Base-by-base conservation (phyloP, 441 rosid species). In the Erysimum cheiri region DNA sequence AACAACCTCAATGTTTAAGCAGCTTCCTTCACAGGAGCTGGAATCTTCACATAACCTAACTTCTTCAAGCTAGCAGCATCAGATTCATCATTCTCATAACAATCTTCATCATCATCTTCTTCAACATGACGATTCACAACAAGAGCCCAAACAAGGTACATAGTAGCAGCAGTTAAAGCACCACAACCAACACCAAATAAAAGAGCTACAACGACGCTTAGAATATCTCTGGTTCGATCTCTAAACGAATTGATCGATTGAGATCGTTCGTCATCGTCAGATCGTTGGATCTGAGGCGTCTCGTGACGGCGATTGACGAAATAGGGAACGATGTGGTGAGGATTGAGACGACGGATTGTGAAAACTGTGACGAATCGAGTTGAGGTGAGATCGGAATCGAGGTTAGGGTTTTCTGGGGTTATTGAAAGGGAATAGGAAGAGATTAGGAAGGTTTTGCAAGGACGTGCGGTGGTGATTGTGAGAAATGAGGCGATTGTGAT, bases 141-240 rank as follows among this genome's bases (percentile, higher is more conserved):
- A 17, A 94, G 76, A 33, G 89, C 85, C 99, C 99, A 94, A n/a
- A 84, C 86, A 73, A 94, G 82, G 78, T 88, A 94, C 91, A 94
- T 83, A 50, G 97, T 85, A n/a, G 89, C 89, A 8, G 94, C 97
- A 4, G 99, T 90, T 43, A 94, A 87, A 43, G 96, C 96, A 7
- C 99, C 99, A 43, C 97, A 94, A 0, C 97, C 98, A 60, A 90
- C 99, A 1, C 98, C 98, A 48, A 94, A 90, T 1, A 94, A 82
- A 60, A 94, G 81, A 33, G 94, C 92, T 6, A 88, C 84, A 5
- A 94, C 93, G 37, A 92, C 96, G 77, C 96, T 92, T 15, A 94
- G 85, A 57, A 94, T 94, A 57, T 94, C 99, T 78, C 81, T 86
- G 14, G 93, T 80, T 9, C 96, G 96, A 35, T 94, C 93, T 13